Conservation (phyloP, 202 grass and related monocot species). For the Panicum hallii region DNA sequence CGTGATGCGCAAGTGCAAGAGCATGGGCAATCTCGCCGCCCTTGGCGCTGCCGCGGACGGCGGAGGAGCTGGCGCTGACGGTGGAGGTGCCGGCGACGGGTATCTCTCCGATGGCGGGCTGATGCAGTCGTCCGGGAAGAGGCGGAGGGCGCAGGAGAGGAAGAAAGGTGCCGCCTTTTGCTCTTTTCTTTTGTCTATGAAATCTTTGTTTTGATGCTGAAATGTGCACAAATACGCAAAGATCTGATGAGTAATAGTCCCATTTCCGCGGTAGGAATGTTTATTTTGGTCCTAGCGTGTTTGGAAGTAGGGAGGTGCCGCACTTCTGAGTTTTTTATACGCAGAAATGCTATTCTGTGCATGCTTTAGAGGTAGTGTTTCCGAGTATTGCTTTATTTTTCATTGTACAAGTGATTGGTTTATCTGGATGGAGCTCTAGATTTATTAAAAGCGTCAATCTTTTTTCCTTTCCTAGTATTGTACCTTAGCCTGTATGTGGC, state of each 20-base stretch:
- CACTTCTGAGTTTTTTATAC: neutral
- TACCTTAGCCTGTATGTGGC: constrained; percentile 36
- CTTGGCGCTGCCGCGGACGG: constrained; percentile 29
- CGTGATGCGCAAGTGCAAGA: constrained; percentile 78
- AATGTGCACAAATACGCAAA: constrained; percentile 28
- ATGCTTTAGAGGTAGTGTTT: neutral
- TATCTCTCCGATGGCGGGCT: constrained; percentile 66
- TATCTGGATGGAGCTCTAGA: neutral
- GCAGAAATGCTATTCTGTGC: constrained; percentile 26
- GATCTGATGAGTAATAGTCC: constrained; percentile 43
- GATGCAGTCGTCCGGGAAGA: constrained; percentile 55
- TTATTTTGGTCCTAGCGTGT: constrained; percentile 17
- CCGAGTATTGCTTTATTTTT: neutral
- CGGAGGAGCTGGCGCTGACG: constrained; percentile 33
- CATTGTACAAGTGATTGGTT: constrained; percentile 11
- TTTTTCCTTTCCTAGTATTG: constrained; percentile 15
- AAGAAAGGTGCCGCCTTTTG: constrained; percentile 64
- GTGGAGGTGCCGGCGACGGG: constrained; percentile 41
- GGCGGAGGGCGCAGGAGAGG: constrained; percentile 62
- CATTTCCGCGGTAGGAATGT: constrained; percentile 1
- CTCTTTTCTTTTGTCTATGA: neutral
- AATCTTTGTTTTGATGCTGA: constrained; percentile 25
- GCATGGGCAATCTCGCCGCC: constrained; percentile 73
- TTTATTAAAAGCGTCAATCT: neutral
- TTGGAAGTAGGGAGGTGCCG: constrained; percentile 8